phyloP scores from a whole-genome alignment of 306 rosid species.

The Quercus alba region DNA sequence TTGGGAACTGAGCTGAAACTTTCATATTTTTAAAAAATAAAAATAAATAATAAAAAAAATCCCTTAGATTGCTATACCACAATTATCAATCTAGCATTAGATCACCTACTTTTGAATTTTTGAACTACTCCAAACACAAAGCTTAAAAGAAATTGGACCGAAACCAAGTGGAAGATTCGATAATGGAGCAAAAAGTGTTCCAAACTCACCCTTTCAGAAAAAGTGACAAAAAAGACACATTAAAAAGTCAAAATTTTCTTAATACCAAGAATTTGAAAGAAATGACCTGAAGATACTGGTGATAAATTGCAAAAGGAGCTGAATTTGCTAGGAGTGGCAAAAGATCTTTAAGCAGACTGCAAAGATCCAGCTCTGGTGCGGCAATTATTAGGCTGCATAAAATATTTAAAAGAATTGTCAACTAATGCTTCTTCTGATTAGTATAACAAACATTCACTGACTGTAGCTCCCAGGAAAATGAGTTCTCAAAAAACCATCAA shows the following conservation, averaged over 20 bases:
- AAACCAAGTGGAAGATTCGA: not conserved
- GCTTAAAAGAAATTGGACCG: not conserved
- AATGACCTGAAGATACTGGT: constrained; percentile 88
- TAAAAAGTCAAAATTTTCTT: constrained; percentile 1
- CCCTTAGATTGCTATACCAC: not conserved
- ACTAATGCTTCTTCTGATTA: not conserved
- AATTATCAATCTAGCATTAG: not conserved
- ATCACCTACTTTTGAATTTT: not conserved
- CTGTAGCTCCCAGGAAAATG: not conserved
- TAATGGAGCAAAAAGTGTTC: not conserved
- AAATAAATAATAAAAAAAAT: too few relatives aligned
- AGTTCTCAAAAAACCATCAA: not conserved
- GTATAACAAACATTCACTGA: not conserved
- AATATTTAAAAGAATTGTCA: not conserved
- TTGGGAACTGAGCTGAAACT: not conserved
- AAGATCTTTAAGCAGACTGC: constrained; percentile 60
- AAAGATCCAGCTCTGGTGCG: constrained; percentile 79
- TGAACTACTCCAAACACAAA: not conserved
- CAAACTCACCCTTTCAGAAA: not conserved
- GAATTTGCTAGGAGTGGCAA: constrained; percentile 80
- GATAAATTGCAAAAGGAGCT: constrained; percentile 94
- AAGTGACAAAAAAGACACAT: not conserved
- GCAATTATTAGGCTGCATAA: constrained; percentile 73
- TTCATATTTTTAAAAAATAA: not conserved
- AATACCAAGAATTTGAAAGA: not conserved